Base-by-base conservation (phyloP, 345 rosid species). In the Lumnitzera littorea region DNA sequence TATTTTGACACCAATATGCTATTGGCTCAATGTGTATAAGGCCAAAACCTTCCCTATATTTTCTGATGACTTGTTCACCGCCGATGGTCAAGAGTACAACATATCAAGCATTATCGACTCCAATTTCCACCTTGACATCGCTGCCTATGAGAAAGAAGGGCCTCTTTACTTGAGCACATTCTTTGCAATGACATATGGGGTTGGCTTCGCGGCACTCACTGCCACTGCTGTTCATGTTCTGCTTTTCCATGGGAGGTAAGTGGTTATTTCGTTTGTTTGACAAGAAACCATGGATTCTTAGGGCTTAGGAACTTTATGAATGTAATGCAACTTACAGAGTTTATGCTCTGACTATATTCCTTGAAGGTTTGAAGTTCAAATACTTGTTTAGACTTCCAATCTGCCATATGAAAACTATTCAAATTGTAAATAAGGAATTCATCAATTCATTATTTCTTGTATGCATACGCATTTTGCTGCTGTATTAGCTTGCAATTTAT, bases 1-100 rank as follows among this genome's bases (percentile, higher is more conserved):
- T 16, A 68, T 90, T 47, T 65, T 88, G 74, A 83, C 91, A 48
- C 97, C 99, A 11, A 27, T 86, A 31, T 63, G 72, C 66, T 94
- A 94, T 58, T 94, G 96, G 96, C 71, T 88, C 29, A 65, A 94
- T 62, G 71, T 88, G 65, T 88, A 67, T 68, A 74, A 82, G 5
- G 97, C 97, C 51, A 94, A 86, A 60, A 88, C 95, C 3, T 94
- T 90, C 62, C 95, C 99, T 0, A 78, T 94, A 29, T 94, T 79
- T 72, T 94, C 99, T 52, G 86, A 86, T 47, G 72, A 74, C 0
- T 82, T 90, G 53, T 94, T 90, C 76, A 90, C 96, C 2, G 53
- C 75, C 4, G 56, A 57, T 1, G 99, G 97, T 15, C 83, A 82
- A 58, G 83, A 74, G 47, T 94, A 90, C 78, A 88, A 88, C 57